Conservation (phyloP, 345 rosid genomes). For the Eucalyptus albens region DNA sequence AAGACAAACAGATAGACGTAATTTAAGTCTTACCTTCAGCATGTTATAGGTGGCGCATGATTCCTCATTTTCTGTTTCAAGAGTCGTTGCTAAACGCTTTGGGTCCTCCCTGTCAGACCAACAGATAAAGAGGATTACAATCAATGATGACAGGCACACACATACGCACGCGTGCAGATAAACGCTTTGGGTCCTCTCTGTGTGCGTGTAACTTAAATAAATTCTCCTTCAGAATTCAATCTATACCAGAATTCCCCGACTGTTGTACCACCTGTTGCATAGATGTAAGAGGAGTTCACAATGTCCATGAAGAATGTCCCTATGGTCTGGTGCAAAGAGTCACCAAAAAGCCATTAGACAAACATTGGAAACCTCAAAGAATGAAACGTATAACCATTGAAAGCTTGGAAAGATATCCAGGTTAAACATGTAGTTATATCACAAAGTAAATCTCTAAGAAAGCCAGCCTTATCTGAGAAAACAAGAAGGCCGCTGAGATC, state of each 20-base stretch:
- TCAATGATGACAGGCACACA: neutral
- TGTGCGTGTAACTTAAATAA: neutral
- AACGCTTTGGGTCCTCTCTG: too few species aligned
- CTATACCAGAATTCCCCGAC: conserved; percentile 68
- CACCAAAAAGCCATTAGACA: neutral
- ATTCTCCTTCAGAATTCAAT: neutral
- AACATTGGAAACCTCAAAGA: neutral
- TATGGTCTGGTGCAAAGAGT: conserved; percentile 35
- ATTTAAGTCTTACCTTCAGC: conserved; percentile 48
- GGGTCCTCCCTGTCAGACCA: conserved; percentile 52
- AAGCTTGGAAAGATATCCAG: neutral
- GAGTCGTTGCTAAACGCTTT: conserved; percentile 61
- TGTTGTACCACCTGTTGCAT: conserved; percentile 95
- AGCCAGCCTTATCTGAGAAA: neutral
- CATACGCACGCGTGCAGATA: neutral
- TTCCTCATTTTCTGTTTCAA: conserved; percentile 68
- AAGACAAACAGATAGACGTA: neutral
- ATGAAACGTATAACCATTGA: neutral
- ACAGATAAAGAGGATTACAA: neutral
- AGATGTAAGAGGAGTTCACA: conserved; percentile 78
- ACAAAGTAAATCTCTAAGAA: neutral
- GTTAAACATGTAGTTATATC: neutral
- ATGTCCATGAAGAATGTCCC: conserved; percentile 73
- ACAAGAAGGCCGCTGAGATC: neutral
- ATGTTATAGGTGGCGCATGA: conserved; percentile 94